Evolutionary conservation across 2,329 filamentous ascomycete species (phyloP), one percentile per base, ranked within the genome.

Genomic region (Ophiostoma sp.): DNA sequence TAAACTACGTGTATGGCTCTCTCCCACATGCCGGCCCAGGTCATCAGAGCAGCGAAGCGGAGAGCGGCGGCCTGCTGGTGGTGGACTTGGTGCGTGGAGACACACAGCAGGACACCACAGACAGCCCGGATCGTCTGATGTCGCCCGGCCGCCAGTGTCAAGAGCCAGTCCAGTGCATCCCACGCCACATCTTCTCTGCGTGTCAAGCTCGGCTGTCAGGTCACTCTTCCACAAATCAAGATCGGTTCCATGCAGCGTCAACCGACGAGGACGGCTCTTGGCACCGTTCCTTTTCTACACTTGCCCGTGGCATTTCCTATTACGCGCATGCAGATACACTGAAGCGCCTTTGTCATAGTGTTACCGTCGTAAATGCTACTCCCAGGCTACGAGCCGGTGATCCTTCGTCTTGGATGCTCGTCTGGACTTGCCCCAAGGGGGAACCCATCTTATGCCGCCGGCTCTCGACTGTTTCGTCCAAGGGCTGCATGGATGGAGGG

Each of bases 41-140:
- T 27, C 27, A 27, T 27, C 27, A 27, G 27, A 27, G 27, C 27
- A 27, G 27, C 27, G 27, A 47, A 38, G 27, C 55, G 55, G 55
- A 60, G 55, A 27, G 27, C 55, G 55, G 27, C 55, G 55, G 55
- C 27, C 7, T 60, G 55, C 55, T 60, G 55, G 27, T 60, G 14
- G 18, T 16, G 4, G 9, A 38, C 27, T 18, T 55, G 27, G 27
- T 12, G 27, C 55, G 49, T 52, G 16, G 49, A 52, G 5, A 27
- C n/a, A 52, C 55, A 9, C 18, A 9, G 8, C 27, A 12, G 27
- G 27, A 12, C 27, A 27, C 27, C 27, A 12, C 18, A 36, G 55
- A 36, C 27, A 60, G 27, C 55, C 7, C 27, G 27, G 12, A 60
- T 60, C 55, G 27, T 40, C 55, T 60, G 55, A 60, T 60, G 27